Percentiles rank a stretch among this genome's conserved stretches.
phyloP scores from a whole-genome alignment of 1,284 basidiomycete species.

The Phellopilus nigrolimitatus region DNA sequence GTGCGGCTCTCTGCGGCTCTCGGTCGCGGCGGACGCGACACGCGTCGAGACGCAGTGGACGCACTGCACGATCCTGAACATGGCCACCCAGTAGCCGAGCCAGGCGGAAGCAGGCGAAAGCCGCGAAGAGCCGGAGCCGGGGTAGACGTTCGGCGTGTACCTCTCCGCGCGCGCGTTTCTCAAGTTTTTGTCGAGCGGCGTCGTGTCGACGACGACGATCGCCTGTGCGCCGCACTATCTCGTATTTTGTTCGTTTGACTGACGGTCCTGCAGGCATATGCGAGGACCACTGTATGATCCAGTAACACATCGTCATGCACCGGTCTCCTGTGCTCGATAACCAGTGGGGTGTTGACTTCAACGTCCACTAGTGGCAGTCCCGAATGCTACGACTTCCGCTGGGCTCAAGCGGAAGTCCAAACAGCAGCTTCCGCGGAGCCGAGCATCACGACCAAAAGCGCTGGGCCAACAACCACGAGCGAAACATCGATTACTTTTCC shows the following conservation, averaged over 20 bases:
- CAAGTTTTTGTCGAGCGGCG: too few species aligned
- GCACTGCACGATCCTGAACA: too few species aligned
- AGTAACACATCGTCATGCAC: not conserved
- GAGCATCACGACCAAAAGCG: not conserved
- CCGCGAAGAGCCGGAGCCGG: too few species aligned
- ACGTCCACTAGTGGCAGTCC: not conserved
- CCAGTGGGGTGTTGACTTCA: too few species aligned
- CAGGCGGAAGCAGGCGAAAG: too few species aligned
- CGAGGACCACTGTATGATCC: not conserved
- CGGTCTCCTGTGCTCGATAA: too few species aligned
- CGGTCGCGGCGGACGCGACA: too few species aligned
- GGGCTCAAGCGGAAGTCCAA: not conserved
- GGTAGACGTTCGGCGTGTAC: too few species aligned
- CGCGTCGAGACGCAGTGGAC: too few species aligned
- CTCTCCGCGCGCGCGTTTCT: too few species aligned
- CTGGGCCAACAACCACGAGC: conserved; percentile 12
- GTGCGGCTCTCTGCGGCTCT: too few species aligned
- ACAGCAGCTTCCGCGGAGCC: not conserved
- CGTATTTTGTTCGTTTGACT: not conserved
- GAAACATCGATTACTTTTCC: conserved; percentile 16
- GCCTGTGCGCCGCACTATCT: not conserved
- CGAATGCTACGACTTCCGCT: not conserved
- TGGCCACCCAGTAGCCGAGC: too few species aligned
- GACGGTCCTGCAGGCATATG: not conserved
- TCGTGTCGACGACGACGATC: not conserved